These are phyloP conservation scores for Crotalaria pallida DNA, from an alignment of 306 rosid genomes.

Conservation along the genomic window DNA sequence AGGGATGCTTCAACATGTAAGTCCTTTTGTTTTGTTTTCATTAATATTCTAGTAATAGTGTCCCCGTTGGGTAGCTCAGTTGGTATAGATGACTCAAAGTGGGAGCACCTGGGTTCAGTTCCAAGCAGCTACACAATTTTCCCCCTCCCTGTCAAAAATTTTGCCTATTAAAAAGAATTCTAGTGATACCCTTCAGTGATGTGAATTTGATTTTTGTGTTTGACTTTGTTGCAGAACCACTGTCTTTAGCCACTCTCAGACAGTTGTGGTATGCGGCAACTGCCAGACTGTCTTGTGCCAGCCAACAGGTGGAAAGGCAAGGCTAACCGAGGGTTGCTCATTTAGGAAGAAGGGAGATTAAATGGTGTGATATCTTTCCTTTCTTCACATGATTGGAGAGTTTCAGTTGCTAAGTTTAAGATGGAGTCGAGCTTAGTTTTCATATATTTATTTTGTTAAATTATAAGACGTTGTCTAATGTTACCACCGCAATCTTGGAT, in stretches of 20 bases:
- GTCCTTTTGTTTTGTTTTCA: background rate
- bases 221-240: constrained; percentile 36
- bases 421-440: constrained; percentile 13
- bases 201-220: background rate
- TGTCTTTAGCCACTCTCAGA: constrained; percentile 50
- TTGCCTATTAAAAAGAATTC: too few relatives aligned
- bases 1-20: constrained; percentile 57
- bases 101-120: too few relatives aligned
- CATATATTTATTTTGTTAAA: constrained; percentile 21
- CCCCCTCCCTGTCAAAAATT: too few relatives aligned
- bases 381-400: constrained; percentile 4
- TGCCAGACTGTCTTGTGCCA: constrained; percentile 53
- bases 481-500: background rate
- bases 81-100: too few relatives aligned
- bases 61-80: too few relatives aligned
- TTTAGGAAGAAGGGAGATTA: constrained; percentile 50
- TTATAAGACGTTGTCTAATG: background rate
- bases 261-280: constrained; percentile 50
- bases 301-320: constrained; percentile 47
- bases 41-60: too few relatives aligned
- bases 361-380: constrained; percentile 7
- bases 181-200: too few relatives aligned
- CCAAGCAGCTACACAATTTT: too few relatives aligned
- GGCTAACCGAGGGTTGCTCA: constrained; percentile 52
- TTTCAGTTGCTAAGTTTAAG: background rate